Base-by-base conservation (phyloP, 1,139 yeast species). In the Blastobotrys arbuscula region DNA sequence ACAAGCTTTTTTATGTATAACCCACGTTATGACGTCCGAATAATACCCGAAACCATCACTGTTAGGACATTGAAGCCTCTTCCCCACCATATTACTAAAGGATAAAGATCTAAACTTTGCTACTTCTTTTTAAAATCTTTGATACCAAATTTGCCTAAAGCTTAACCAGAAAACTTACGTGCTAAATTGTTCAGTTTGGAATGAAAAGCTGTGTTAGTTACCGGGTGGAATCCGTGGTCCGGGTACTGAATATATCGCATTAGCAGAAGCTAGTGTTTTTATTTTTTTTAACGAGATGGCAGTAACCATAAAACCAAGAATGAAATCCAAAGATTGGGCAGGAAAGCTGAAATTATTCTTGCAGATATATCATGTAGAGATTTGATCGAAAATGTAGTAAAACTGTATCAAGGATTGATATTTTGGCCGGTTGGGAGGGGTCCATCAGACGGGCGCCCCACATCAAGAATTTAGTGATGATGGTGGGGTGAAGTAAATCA, bases 401-500 rank as follows among this genome's bases (percentile, higher is more conserved):
- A 20, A 55, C 59, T 5, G 69, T 71, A 1, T 61, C 65, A 1
- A 59, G 63, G 31, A 69, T 78, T 50, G 79, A 78, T 57, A 71
- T 78, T 13, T 68, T 81, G 36, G 64, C 79, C 54, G 78, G 78
- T 58, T 77, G 78, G 57, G 83, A 82, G 6, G 84, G 84, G 9
- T 72, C 77, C 50, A 68, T 69, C 40, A 55, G 63, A 13, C 64
- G n/a, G n/a, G 78, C 23, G 61, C 60, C 23, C 64, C 69, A 2
- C 66, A 72, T 23, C 70, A 66, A 21, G 63, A 61, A 20, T 68
- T 72, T 52, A 69, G 73, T 3, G 71, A 69, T 21, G 69, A 68
- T 12, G 70, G 66, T 74, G 74, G 68, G 68, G 69, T 51, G 64
- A 62, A n/a, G 78, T 77, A 2, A 57, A 78, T 47, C 74, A 75